These are phyloP conservation scores for Helotiales sp. DNA, from an alignment of 2,329 filamentous ascomycete genomes.

Conservation along the genomic window DNA sequence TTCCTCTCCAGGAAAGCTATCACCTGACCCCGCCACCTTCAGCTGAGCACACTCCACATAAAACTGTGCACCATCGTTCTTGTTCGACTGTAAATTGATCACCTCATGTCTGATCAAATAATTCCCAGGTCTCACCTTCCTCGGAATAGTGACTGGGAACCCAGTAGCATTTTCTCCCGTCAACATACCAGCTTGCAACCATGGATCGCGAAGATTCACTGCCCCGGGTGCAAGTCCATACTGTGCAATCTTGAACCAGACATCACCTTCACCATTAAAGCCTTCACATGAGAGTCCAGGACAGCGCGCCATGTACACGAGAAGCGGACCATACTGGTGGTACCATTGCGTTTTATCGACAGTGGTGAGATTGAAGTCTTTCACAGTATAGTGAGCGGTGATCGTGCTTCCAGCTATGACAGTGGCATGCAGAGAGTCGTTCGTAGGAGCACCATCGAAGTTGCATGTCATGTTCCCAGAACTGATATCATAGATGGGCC, in stretches of 20 bases:
- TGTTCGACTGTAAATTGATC: conserved; percentile 9
- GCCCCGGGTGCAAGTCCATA: conserved; percentile 8
- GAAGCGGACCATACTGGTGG: conserved; percentile 11
- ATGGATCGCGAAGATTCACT: conserved; percentile 6
- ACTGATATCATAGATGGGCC: neutral
- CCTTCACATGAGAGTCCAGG: conserved; percentile 13
- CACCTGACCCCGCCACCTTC: conserved; percentile 3
- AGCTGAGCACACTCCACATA: conserved; percentile 13
- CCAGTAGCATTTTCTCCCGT: neutral
- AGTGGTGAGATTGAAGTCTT: neutral
- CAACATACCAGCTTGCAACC: conserved; percentile 8
- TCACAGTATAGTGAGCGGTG: neutral
- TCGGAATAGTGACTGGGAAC: conserved; percentile 10
- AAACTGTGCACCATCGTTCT: conserved; percentile 4
- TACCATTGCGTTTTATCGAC: neutral
- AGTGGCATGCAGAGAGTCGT: neutral
- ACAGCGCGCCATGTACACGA: conserved; percentile 17
- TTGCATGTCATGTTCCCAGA: conserved; percentile 5
- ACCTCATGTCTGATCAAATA: conserved; percentile 19
- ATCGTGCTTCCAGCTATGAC: neutral
- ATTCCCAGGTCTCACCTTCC: conserved; percentile 4
- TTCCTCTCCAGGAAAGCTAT: neutral
- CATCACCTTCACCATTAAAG: conserved; percentile 8
- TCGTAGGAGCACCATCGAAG: neutral
- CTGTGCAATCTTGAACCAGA: conserved; percentile 20